Base-by-base conservation (phyloP, 78 protist species). In the Dictyostelium brefeldianum region DNA sequence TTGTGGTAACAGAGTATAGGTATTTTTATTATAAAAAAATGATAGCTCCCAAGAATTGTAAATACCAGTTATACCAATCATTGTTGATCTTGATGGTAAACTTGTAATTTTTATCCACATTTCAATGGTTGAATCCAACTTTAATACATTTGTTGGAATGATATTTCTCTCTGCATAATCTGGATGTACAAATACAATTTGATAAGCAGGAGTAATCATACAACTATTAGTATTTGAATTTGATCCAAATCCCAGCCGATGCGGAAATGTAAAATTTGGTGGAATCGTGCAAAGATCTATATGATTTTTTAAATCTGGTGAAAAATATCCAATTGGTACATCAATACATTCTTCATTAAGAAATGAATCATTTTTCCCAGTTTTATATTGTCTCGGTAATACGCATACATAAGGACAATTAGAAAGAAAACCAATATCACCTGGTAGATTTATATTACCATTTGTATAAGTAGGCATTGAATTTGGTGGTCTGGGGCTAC, bases 121-220 rank as follows among this genome's bases (percentile, higher is more conserved):
- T 78, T 78, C 83, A 31, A 78, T 78, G 5, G 83, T 78, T 18
- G 36, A 54, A 36, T 4, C 83, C 27, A 27, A 25, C 9, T 36
- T 59, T 31, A 78, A 31, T 8, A 36, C 27, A 9, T n/a, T 17
- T 15, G 70, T 50, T 36, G 83, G 83, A 20, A 18, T 18, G 3
- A 78, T 31, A 36, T 27, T 22, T 17, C 83, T 36, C 20, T 15
- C 18, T 15, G 27, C 9, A 20, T 51, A 54, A 36, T 78, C 36
- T 20, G 51, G 22, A 29, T 78, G 54, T 15, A 36, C 25, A n/a
- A 78, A 54, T 15, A 78, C 15, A 15, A 54, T n/a, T 56, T 78
- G 83, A 47, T 78, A 78, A 3, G 15, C 17, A 17, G 83, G 47
- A 5, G 83, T 43, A 2, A 54, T 17, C 18, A n/a, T 17, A 31